Conservation (phyloP, 495 filamentous ascomycete species). For the Aspergillus mulundensis region DNA sequence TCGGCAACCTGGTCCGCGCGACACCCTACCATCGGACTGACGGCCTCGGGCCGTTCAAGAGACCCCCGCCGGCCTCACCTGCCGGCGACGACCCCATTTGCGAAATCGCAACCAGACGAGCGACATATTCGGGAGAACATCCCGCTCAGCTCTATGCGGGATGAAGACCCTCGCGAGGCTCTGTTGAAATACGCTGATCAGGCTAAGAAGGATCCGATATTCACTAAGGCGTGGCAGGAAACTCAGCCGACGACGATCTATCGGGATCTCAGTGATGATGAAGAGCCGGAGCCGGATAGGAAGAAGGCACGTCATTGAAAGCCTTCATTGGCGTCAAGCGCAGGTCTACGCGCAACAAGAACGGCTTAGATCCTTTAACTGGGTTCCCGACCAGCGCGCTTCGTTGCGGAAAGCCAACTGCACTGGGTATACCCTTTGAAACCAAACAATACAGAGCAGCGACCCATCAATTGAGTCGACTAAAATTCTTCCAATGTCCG, state of each 20-base stretch:
- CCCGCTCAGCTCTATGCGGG: conserved; percentile 87
- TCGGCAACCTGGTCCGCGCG: conserved; percentile 56
- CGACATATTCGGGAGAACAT: conserved; percentile 83
- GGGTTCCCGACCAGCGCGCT: no score
- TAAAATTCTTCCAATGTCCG: no score
- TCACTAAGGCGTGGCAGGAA: conserved; percentile 86
- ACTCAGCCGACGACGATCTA: conserved; percentile 94
- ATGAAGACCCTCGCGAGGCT: conserved; percentile 94
- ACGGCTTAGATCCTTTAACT: no score
- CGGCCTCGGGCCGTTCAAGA: conserved; percentile 71
- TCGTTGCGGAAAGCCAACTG: no score
- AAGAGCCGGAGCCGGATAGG: conserved; percentile 64
- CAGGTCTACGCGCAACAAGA: no score
- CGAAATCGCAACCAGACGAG: conserved; percentile 86
- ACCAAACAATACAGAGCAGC: no score
- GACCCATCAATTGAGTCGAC: no score
- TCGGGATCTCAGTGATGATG: conserved; percentile 87
- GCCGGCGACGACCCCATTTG: conserved; percentile 83
- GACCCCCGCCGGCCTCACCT: conserved; percentile 79
- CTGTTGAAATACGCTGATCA: conserved; percentile 92
- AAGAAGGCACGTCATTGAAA: conserved; percentile 46
- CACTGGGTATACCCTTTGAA: no score
- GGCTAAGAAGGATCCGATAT: conserved; percentile 88
- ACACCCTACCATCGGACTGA: conserved; percentile 67
- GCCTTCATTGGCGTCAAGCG: not conserved